These are phyloP conservation scores for Trametes sp. DNA, from an alignment of 1,284 basidiomycete genomes.

Conservation along the genomic window DNA sequence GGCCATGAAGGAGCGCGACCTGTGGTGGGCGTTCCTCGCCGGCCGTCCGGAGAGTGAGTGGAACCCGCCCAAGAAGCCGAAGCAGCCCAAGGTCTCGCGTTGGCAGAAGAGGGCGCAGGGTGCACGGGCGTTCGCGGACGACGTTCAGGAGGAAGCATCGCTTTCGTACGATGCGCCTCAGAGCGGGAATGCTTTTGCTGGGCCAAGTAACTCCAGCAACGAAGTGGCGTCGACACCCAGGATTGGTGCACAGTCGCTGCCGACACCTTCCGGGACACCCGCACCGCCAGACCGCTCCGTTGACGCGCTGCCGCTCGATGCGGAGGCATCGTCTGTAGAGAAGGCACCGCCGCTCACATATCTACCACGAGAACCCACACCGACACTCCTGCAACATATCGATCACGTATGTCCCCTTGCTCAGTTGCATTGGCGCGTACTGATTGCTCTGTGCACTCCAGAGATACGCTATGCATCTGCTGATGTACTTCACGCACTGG, in stretches of 20 bases:
- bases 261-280: constrained; percentile 51
- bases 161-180: constrained; percentile 31
- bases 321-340: constrained; percentile 22
- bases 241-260: constrained; percentile 47
- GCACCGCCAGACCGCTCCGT: constrained; percentile 35
- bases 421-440: constrained; percentile 5
- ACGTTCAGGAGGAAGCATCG: constrained; percentile 20
- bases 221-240: background rate
- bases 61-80: constrained; percentile 59
- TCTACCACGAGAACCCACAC: constrained; percentile 60
- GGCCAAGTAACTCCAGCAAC: background rate
- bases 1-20: constrained; percentile 71
- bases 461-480: constrained; percentile 74
- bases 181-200: background rate
- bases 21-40: constrained; percentile 80
- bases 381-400: constrained; percentile 60
- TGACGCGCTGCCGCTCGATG: background rate
- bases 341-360: constrained; percentile 15
- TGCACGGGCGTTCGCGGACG: constrained; percentile 46
- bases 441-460: constrained; percentile 40
- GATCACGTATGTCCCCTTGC: constrained; percentile 53
- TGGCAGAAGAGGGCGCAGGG: constrained; percentile 39
- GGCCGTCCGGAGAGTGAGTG: constrained; percentile 73
- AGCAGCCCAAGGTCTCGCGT: constrained; percentile 37
- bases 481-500: constrained; percentile 88